A percentile compares a stretch with the other conserved stretches of the same genome.
Conservation (phyloP, 345 rosid species). For the Moringa oleifera region DNA sequence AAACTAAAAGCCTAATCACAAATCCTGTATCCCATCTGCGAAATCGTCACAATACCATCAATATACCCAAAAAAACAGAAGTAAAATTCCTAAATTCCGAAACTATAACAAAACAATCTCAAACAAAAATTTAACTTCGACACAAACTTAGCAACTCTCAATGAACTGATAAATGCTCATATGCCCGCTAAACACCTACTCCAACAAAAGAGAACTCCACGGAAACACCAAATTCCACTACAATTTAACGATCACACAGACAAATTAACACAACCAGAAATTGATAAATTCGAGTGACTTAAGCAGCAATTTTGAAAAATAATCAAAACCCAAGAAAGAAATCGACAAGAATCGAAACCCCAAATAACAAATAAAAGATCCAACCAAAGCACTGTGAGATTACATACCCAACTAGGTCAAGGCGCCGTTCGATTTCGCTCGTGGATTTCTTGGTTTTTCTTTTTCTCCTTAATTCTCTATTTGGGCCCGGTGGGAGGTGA, state of each 20-base stretch:
- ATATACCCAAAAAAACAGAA: background rate
- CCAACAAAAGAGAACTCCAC: constrained; percentile 3
- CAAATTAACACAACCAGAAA: background rate
- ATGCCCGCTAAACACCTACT: background rate
- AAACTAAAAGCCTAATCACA: constrained; percentile 21
- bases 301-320: background rate
- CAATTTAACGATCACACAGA: background rate
- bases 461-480: background rate
- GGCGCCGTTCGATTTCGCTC: constrained; percentile 1
- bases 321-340: constrained; percentile 1
- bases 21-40: constrained; percentile 14
- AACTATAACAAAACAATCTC: constrained; percentile 4
- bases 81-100: background rate
- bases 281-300: background rate
- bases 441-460: background rate
- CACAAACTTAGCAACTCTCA: background rate
- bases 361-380: constrained; percentile 7
- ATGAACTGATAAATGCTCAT: background rate
- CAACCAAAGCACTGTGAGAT: background rate
- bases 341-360: constrained; percentile 9
- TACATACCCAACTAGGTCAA: constrained; percentile 2
- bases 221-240: background rate
- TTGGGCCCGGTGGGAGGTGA: background rate
- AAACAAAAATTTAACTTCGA: background rate
- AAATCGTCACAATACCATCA: constrained; percentile 15